Evolutionary conservation across 306 rosid genomes (phyloP), one percentile per base, ranked within the genome.

Genomic region (Acmispon strigosus): DNA sequence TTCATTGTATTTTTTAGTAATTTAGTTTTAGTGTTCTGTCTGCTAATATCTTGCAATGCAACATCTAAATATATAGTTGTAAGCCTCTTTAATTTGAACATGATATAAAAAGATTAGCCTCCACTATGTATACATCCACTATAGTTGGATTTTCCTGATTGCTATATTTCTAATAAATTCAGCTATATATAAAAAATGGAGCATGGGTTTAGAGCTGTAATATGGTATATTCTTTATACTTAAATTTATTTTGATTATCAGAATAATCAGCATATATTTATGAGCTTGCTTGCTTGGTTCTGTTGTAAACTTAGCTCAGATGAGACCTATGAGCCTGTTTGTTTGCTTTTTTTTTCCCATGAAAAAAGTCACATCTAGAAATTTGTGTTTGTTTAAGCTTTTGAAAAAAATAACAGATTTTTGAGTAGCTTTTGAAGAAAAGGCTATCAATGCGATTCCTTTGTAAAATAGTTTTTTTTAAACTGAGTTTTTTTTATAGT

Each of bases 1-100:
- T 70, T 82, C 55, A 29, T 73, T 68, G 62, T 47, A 75, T 43
- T 82, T 34, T 63, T 64, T 49, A 78, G 49, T 65, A 49, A 29
- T 73, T 43, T 73, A 50, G 27, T 73, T 59, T 29, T 66, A 22
- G 45, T 39, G 39, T 63, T 72, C 68, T 70, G 10, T 56, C 52
- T 76, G 34, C 63, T 67, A 22, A 62, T 75, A 67, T 65, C 67
- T 62, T 48, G 55, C 49, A 43, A 41, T 14, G 63, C 51, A 9
- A 22, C 27, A 17, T 53, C 39, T 16, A 48, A 63, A 37, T 69
- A 48, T 39, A 15, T 39, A 13, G 62, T 63, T 14, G 17, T 13
- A 20, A 45, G 11, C 51, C 53, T 17, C 52, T 16, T 20, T 58
- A 47, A 42, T 69, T 62, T 24, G 62, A 39, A 34, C 58, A 48